phyloP scores from a whole-genome alignment of 116 monocot genomes.

The Thalassia testudinum region DNA sequence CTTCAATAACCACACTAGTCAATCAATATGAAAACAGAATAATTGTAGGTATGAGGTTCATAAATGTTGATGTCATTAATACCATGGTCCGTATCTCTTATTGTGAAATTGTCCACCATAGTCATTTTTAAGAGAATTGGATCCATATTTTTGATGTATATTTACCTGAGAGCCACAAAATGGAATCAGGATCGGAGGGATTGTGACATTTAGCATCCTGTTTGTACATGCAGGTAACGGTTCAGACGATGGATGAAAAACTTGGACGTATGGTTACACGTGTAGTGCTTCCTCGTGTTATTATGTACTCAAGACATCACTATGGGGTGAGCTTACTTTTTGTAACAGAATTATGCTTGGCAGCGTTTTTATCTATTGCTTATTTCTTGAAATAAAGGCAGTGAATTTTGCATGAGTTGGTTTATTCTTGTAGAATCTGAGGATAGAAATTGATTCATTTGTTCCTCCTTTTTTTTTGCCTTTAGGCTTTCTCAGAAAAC shows the following conservation, averaged over 20 bases:
- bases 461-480: constrained; percentile 2
- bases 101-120: no score
- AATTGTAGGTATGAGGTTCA: no score
- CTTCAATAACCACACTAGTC: no score
- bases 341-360: neutral
- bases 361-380: neutral
- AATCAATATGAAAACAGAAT: no score
- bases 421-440: neutral
- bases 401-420: no score
- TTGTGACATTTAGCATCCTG: neutral
- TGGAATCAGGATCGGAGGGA: neutral
- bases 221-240: constrained; percentile 44
- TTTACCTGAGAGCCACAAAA: no score
- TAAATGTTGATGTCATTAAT: no score
- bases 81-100: no score
- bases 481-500: constrained; percentile 81
- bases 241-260: constrained; percentile 78
- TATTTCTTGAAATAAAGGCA: neutral
- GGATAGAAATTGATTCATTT: neutral
- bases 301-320: constrained; percentile 93
- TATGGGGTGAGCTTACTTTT: constrained; percentile 50
- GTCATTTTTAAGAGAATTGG: no score
- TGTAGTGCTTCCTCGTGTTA: constrained; percentile 88
- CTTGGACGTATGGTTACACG: constrained; percentile 86
- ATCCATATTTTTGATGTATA: no score